phyloP scores from a whole-genome alignment of 1,139 yeast species.

The Hansenula lynferdii region DNA sequence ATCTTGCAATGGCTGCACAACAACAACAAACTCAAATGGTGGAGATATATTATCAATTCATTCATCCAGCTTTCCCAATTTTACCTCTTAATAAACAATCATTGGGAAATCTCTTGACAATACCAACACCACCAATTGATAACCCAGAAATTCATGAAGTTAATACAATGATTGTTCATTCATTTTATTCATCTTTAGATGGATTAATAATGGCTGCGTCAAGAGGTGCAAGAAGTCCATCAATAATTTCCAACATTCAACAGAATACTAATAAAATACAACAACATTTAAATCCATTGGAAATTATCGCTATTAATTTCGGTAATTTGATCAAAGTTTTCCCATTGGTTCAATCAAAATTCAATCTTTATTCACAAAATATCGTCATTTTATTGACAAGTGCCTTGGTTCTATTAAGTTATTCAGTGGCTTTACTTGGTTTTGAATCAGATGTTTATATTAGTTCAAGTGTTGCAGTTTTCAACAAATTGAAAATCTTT shows the following conservation, averaged over 20 bases:
- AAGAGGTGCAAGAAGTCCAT: slow-evolving; percentile 20
- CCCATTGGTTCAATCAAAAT: slow-evolving; percentile 4
- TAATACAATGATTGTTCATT: slow-evolving; percentile 37
- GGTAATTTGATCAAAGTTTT: slow-evolving; percentile 5
- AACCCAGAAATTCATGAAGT: slow-evolving; percentile 31
- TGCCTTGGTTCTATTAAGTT: slow-evolving; percentile 48
- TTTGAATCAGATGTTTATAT: slow-evolving; percentile 14
- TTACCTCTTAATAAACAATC: slow-evolving; percentile 44
- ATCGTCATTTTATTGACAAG: slow-evolving; percentile 36
- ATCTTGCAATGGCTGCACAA: slow-evolving; percentile 4
- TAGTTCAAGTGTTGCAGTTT: slow-evolving; percentile 38
- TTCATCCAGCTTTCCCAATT: slow-evolving; percentile 54
- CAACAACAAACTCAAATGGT: slow-evolving; percentile 20
- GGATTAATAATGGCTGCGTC: slow-evolving; percentile 36
- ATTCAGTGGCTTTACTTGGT: slow-evolving; percentile 40
- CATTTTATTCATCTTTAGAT: slow-evolving; percentile 48
- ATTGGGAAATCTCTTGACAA: slow-evolving; percentile 28
- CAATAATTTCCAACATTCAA: slow-evolving; percentile 11
- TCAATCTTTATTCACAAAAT: slow-evolving; percentile 26
- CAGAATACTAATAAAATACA: not conserved
- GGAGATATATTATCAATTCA: slow-evolving; percentile 43
- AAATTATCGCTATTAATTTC: not conserved
- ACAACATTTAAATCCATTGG: slow-evolving; percentile 2
- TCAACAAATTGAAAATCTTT: slow-evolving; percentile 53
- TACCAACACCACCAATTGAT: slow-evolving; percentile 26